Evolutionary conservation across 805 yeast species (phyloP).

Genomic region (Lachancea kluyveri): DNA sequence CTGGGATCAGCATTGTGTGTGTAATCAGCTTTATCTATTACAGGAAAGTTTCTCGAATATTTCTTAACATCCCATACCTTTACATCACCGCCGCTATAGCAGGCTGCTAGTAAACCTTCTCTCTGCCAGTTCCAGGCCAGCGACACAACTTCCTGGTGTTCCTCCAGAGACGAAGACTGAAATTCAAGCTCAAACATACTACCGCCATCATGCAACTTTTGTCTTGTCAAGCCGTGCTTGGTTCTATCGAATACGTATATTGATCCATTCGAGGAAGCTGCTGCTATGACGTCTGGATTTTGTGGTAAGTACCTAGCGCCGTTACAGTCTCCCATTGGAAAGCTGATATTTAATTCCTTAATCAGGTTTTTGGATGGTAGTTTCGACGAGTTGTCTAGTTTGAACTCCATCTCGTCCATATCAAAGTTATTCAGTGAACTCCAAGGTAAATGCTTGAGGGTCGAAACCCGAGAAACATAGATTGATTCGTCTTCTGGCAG

Average conservation of each 20-base stretch:
- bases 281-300: constrained; percentile 76
- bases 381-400: constrained; percentile 26
- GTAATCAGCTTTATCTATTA: constrained; percentile 22
- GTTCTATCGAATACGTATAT: constrained; percentile 74
- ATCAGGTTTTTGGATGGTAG: constrained; percentile 24
- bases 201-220: constrained; percentile 23
- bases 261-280: constrained; percentile 61
- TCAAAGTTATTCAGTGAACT: constrained; percentile 32
- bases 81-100: constrained; percentile 57
- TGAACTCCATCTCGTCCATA: constrained; percentile 34
- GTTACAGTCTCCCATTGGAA: constrained; percentile 54
- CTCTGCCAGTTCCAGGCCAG: constrained; percentile 64
- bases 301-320: constrained; percentile 72
- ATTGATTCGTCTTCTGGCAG: constrained; percentile 30
- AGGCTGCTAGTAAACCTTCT: constrained; percentile 56
- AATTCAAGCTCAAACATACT: constrained; percentile 48
- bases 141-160: constrained; percentile 54
- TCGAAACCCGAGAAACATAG: constrained; percentile 25
- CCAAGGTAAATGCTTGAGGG: constrained; percentile 27
- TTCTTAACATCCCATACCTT: constrained; percentile 61
- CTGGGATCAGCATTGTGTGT: constrained; percentile 26
- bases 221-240: constrained; percentile 54
- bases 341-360: constrained; percentile 23
- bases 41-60: constrained; percentile 26
- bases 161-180: constrained; percentile 19